These are phyloP conservation scores for Grammothele lineata DNA, from an alignment of 768 basidiomycete genomes.

Conservation along the genomic window DNA sequence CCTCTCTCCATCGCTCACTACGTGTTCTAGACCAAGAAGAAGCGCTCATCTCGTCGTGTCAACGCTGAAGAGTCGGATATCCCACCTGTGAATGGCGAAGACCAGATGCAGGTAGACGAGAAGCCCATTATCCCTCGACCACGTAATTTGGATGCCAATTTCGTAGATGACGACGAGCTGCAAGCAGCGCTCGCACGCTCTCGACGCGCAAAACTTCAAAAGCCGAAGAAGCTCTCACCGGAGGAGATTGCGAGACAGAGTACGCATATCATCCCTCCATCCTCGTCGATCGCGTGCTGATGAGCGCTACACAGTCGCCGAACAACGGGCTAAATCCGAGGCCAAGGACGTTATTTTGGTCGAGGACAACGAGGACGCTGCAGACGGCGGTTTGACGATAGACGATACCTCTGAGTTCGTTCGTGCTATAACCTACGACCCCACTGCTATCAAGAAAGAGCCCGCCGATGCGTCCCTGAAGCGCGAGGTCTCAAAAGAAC, in stretches of 20 bases:
- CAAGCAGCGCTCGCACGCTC: slow-evolving; percentile 88
- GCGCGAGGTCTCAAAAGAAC: slow-evolving; percentile 11
- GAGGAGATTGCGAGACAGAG: slow-evolving; percentile 81
- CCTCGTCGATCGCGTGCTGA: neutral
- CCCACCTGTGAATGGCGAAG: slow-evolving; percentile 37
- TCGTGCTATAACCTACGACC: slow-evolving; percentile 71
- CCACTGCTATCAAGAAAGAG: slow-evolving; percentile 37
- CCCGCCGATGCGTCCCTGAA: slow-evolving; percentile 20
- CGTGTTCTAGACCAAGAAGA: slow-evolving; percentile 80
- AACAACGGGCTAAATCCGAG: slow-evolving; percentile 54
- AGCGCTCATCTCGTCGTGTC: slow-evolving; percentile 67
- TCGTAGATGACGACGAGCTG: slow-evolving; percentile 97
- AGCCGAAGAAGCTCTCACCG: slow-evolving; percentile 68
- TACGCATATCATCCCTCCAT: slow-evolving; percentile 16
- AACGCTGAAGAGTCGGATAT: slow-evolving; percentile 47
- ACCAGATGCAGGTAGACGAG: slow-evolving; percentile 78
- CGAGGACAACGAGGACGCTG: slow-evolving; percentile 43
- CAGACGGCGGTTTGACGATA: slow-evolving; percentile 66
- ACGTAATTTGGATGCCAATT: slow-evolving; percentile 79
- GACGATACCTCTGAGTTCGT: slow-evolving; percentile 98
- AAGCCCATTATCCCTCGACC: slow-evolving; percentile 63
- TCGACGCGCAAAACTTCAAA: slow-evolving; percentile 76
- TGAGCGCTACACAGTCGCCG: slow-evolving; percentile 59
- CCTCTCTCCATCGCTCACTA: neutral
- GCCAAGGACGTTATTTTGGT: slow-evolving; percentile 38